Evolutionary conservation across 768 basidiomycete genomes (phyloP).

Genomic region (Dacryopinax primogenitus): DNA sequence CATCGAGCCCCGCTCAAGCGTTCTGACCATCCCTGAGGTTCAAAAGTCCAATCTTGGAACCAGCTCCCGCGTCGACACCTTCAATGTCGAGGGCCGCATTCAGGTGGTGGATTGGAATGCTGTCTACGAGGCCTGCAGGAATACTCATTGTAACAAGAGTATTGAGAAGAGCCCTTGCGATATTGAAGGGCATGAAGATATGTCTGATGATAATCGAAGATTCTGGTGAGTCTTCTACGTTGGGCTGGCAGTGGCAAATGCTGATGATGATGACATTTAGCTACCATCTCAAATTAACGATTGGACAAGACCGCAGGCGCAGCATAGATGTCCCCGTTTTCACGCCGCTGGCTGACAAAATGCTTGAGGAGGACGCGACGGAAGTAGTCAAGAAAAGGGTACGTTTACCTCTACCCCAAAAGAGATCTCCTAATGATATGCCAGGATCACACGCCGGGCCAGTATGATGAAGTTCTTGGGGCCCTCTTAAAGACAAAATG

Average conservation of each 20-base stretch:
- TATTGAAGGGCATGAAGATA: neutral
- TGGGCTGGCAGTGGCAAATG: neutral
- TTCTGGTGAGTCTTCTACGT: too few species aligned
- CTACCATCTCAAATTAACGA: neutral
- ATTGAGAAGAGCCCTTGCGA: neutral
- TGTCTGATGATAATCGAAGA: too few species aligned
- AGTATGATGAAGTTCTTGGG: neutral
- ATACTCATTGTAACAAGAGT: neutral
- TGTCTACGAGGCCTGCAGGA: neutral
- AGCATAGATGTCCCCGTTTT: neutral
- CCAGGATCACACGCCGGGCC: neutral
- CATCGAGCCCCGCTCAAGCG: neutral
- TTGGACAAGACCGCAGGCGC: neutral
- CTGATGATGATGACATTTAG: neutral
- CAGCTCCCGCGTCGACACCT: neutral
- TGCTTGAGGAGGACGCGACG: neutral
- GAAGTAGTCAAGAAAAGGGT: neutral
- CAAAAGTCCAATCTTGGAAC: neutral
- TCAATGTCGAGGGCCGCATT: neutral
- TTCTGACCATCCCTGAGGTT: neutral
- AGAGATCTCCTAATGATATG: neutral
- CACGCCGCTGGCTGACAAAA: neutral
- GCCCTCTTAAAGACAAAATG: neutral
- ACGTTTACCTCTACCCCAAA: neutral
- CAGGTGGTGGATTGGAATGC: neutral